Evolutionary conservation across 345 rosid genomes (phyloP).

Genomic region (Alliaria petiolata): DNA sequence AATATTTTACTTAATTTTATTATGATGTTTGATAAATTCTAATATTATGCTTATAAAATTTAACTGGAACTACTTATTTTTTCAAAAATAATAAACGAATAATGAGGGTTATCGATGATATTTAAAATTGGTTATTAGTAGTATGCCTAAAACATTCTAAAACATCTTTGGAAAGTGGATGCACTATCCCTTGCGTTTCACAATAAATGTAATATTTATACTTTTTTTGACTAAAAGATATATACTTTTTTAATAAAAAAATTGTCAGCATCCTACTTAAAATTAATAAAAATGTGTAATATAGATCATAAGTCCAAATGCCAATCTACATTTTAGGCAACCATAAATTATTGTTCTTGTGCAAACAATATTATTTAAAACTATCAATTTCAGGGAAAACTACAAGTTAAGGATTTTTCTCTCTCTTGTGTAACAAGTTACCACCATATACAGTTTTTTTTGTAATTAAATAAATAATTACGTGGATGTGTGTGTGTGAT

Average conservation of each 20-base stretch:
- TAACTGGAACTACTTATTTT: background rate
- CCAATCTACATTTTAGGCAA: too few species aligned
- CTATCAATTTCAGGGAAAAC: too few species aligned
- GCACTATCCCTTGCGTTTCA: too few species aligned
- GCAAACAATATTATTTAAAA: too few species aligned
- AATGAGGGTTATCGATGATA: background rate
- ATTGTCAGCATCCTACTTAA: too few species aligned
- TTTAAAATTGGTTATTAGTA: background rate
- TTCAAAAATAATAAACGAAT: background rate
- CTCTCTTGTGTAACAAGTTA: background rate
- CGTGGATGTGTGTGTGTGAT: background rate
- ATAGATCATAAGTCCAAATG: background rate
- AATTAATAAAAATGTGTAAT: too few species aligned
- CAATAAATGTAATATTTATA: too few species aligned
- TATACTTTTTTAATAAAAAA: too few species aligned
- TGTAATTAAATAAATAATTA: background rate
- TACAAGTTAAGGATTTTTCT: too few species aligned
- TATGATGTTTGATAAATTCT: background rate
- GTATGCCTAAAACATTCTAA: background rate
- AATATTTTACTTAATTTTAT: background rate
- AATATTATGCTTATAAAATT: too few species aligned
- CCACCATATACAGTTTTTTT: background rate
- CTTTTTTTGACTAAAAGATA: too few species aligned
- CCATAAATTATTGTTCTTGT: too few species aligned
- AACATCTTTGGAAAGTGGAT: background rate